Evolutionary conservation across 2,329 filamentous ascomycete species (phyloP).

Genomic region (Neonectria ditissima): DNA sequence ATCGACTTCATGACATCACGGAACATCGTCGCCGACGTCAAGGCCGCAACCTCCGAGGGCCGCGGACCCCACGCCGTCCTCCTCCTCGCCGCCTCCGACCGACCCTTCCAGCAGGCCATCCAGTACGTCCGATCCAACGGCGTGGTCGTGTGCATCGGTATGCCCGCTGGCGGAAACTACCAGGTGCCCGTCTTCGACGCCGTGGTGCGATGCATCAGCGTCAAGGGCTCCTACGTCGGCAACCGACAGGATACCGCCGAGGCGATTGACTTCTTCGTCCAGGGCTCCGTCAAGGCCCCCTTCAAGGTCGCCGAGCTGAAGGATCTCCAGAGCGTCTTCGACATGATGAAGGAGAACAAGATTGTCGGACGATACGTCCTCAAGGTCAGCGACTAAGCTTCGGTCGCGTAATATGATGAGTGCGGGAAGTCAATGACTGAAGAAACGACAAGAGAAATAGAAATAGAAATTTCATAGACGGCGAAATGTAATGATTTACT

Average conservation of each 20-base stretch:
- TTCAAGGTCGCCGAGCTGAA: conserved; percentile 20
- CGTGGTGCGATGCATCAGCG: conserved; percentile 23
- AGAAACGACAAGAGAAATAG: background rate
- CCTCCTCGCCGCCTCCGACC: conserved; percentile 19
- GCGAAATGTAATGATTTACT: background rate
- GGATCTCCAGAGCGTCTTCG: conserved; percentile 15
- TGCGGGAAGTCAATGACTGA: background rate
- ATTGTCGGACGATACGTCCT: conserved; percentile 23
- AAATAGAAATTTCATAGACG: conserved; percentile 3
- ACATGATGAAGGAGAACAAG: conserved; percentile 22
- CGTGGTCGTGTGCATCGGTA: conserved; percentile 21
- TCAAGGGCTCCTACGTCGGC: conserved; percentile 23
- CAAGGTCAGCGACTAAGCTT: conserved; percentile 20
- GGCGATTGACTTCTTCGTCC: conserved; percentile 19
- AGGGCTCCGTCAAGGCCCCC: conserved; percentile 19
- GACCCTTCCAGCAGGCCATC: conserved; percentile 22
- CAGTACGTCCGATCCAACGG: conserved; percentile 24
- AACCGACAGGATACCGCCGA: conserved; percentile 22
- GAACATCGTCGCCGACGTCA: conserved; percentile 21
- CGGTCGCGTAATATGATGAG: background rate
- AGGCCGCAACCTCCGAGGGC: conserved; percentile 13
- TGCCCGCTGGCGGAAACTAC: conserved; percentile 24
- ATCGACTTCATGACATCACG: conserved; percentile 17
- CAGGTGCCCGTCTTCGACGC: conserved; percentile 23
- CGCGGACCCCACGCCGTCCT: conserved; percentile 20